These are phyloP conservation scores for Phytophthora citricola DNA, from an alignment of 352 stramenopile genomes.

Conservation along the genomic window DNA sequence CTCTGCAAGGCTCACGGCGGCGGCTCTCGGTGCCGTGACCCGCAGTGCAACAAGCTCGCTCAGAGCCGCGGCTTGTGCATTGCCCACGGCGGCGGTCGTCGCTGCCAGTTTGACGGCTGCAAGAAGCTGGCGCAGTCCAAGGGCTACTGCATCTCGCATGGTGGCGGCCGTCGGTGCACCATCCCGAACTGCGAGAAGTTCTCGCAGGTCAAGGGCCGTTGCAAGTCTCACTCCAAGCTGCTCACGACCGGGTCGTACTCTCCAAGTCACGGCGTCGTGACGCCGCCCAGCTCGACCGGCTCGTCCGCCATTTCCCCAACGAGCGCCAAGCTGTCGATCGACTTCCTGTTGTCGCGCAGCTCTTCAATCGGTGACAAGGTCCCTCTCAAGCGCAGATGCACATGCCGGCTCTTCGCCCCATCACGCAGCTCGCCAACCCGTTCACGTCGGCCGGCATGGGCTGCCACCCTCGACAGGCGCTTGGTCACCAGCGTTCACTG, in stretches of 20 bases:
- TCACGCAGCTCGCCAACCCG: conserved; percentile 27
- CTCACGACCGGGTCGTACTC: conserved; percentile 29
- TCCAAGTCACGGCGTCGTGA: conserved; percentile 32
- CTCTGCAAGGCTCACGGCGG: conserved; percentile 88
- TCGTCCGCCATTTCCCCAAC: conserved; percentile 35
- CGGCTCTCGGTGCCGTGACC: conserved; percentile 78
- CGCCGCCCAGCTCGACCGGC: conserved; percentile 28
- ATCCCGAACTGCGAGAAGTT: conserved; percentile 87
- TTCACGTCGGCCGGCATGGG: conserved; percentile 26
- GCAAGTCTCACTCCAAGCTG: conserved; percentile 89
- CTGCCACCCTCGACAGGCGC: conserved; percentile 23
- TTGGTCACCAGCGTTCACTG: conserved; percentile 45
- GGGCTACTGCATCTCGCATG: conserved; percentile 86
- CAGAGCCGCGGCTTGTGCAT: conserved; percentile 83
- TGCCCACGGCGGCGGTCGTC: conserved; percentile 75
- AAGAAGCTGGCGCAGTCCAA: conserved; percentile 82
- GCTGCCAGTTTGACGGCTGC: conserved; percentile 77
- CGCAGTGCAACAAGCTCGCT: conserved; percentile 82
- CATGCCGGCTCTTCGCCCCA: conserved; percentile 19
- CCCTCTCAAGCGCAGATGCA: conserved; percentile 16
- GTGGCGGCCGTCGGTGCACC: conserved; percentile 74
- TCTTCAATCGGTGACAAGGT: conserved; percentile 37
- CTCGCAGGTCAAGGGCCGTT: conserved; percentile 87
- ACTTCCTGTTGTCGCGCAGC: conserved; percentile 56
- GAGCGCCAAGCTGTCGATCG: conserved; percentile 58